Evolutionary conservation across 345 rosid genomes (phyloP).

Genomic region (Mercurialis annua): DNA sequence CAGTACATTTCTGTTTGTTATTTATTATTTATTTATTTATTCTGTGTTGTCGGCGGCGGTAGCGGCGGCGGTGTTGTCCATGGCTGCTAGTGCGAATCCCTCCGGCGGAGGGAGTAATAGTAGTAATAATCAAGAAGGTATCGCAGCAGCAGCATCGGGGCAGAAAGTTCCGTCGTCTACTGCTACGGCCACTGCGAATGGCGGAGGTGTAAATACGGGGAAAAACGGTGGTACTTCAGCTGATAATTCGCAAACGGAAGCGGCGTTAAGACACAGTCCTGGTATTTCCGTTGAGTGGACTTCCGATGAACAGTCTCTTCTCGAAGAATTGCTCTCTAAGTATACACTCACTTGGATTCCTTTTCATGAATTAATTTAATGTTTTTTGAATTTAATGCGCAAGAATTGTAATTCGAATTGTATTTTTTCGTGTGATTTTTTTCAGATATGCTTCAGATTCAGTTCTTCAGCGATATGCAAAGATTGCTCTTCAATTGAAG

Average conservation of each 20-base stretch:
- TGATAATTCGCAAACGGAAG: constrained; percentile 40
- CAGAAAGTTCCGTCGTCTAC: constrained; percentile 33
- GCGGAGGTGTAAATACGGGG: constrained; percentile 41
- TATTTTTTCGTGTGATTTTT: neutral
- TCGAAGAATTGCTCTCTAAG: constrained; percentile 71
- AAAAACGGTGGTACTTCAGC: constrained; percentile 33
- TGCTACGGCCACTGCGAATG: constrained; percentile 35
- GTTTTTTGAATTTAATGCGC: neutral
- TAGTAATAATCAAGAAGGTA: constrained; percentile 38
- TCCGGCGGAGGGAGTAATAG: constrained; percentile 44
- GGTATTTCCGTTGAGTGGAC: constrained; percentile 69
- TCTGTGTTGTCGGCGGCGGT: neutral
- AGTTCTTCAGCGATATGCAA: constrained; percentile 61
- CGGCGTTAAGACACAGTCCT: constrained; percentile 60
- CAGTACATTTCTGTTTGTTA: no score
- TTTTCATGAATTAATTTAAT: no score
- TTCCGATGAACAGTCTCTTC: constrained; percentile 59
- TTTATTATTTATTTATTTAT: no score
- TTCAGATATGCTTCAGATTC: constrained; percentile 60
- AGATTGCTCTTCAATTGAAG: constrained; percentile 71
- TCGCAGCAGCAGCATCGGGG: constrained; percentile 37
- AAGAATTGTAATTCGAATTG: neutral
- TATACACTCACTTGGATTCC: neutral
- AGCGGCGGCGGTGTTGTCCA: constrained; percentile 7
- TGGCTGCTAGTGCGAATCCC: constrained; percentile 75